phyloP scores from a whole-genome alignment of 1,139 yeast species.

The Pneumocystis jirovecii region DNA sequence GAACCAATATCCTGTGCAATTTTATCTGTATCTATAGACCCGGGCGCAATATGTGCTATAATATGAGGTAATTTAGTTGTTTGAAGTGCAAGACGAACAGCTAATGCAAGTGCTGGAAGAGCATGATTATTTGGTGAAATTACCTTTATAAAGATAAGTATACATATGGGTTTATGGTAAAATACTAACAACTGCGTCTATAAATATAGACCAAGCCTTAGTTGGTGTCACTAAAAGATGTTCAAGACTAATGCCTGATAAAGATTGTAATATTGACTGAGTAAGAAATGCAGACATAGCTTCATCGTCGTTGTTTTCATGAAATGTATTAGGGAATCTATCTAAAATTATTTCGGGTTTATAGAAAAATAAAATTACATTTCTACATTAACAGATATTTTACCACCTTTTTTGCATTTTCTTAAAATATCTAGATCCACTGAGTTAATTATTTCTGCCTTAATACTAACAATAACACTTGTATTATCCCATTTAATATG shows the following conservation, averaged over 20 bases:
- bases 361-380: background rate
- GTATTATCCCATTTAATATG: background rate
- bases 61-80: background rate
- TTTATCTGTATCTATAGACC: background rate
- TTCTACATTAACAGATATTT: background rate
- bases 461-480: background rate
- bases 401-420: background rate
- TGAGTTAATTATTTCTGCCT: background rate
- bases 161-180: background rate
- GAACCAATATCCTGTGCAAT: background rate
- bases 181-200: background rate
- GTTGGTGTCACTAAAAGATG: background rate
- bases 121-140: background rate
- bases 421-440: background rate
- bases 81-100: background rate
- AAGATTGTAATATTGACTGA: background rate
- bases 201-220: background rate
- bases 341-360: background rate
- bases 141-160: background rate
- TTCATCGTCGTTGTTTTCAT: background rate
- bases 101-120: background rate
- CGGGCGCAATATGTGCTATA: background rate
- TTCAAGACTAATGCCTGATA: background rate
- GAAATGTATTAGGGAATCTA: background rate
- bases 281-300: background rate